Evolutionary conservation across 1,284 basidiomycete species (phyloP).

Genomic region (Cryptococcus maquisensis): DNA sequence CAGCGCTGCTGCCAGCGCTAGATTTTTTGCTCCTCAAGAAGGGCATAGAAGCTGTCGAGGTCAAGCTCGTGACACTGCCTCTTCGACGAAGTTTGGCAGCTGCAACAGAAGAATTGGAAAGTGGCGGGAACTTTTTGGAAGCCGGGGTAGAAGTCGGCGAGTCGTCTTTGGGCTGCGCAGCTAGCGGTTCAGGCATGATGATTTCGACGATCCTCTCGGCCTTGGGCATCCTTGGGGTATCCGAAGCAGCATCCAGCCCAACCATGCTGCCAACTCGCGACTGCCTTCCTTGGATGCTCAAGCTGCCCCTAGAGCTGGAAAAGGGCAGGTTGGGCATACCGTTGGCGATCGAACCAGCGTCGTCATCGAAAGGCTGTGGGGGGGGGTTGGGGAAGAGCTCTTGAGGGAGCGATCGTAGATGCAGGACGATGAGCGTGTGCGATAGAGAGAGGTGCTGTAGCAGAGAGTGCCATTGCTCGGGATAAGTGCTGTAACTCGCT

Average conservation of each 20-base stretch:
- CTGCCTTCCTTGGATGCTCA: conserved; percentile 14
- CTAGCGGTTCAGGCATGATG: conserved; percentile 47
- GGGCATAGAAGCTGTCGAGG: conserved; percentile 27
- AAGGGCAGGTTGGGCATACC: conserved; percentile 20
- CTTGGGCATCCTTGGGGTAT: conserved; percentile 28
- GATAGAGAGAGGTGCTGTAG: conserved; percentile 46
- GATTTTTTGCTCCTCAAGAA: conserved; percentile 36
- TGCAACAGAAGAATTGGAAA: not conserved
- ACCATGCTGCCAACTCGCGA: conserved; percentile 28
- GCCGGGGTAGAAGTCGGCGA: not conserved
- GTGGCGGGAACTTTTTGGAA: not conserved
- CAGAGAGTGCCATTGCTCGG: conserved; percentile 40
- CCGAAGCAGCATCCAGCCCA: conserved; percentile 29
- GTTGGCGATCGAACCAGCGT: conserved; percentile 10
- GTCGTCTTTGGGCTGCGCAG: conserved; percentile 17
- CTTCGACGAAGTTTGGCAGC: conserved; percentile 22
- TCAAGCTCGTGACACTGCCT: conserved; percentile 37
- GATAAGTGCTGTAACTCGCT: conserved; percentile 44
- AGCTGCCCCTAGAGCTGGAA: conserved; percentile 31
- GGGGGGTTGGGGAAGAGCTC: conserved; percentile 37
- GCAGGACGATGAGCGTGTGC: conserved; percentile 45
- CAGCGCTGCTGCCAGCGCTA: conserved; percentile 8
- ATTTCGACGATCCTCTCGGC: conserved; percentile 45
- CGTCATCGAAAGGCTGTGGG: conserved; percentile 47
- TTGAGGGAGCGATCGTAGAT: conserved; percentile 41